phyloP scores from a whole-genome alignment of 495 filamentous ascomycete genomes.

The Penicillium robsamsonii region DNA sequence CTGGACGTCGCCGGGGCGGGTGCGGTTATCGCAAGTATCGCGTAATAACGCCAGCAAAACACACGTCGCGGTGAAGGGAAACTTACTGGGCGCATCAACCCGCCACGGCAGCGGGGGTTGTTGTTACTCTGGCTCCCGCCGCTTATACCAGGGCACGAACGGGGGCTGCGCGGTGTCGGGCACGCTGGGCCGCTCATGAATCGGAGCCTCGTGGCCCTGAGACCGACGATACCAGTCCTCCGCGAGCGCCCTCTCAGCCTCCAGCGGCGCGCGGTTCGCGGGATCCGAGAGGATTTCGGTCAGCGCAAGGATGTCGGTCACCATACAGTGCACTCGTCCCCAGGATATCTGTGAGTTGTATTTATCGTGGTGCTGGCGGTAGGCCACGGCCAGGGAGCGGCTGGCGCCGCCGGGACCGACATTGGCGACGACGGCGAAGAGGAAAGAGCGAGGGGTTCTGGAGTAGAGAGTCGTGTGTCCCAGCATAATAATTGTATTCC shows the following conservation, averaged over 20 bases:
- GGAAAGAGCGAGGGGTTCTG: conserved; percentile 12
- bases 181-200: conserved; percentile 14
- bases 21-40: neutral
- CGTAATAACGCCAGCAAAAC: conserved; percentile 17
- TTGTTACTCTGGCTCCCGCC: conserved; percentile 1
- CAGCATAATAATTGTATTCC: too few species aligned
- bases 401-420: conserved; percentile 19
- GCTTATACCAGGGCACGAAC: conserved; percentile 5
- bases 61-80: conserved; percentile 17
- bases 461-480: too few species aligned
- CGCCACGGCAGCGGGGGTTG: conserved; percentile 16
- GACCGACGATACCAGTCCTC: conserved; percentile 18
- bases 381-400: conserved; percentile 20
- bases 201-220: neutral
- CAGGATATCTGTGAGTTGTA: too few species aligned
- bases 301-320: conserved; percentile 17
- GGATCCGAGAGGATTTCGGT: conserved; percentile 20
- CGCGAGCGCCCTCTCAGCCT: conserved; percentile 13
- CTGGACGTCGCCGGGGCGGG: conserved; percentile 18
- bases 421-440: conserved; percentile 22
- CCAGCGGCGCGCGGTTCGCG: conserved; percentile 17
- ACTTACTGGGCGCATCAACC: conserved; percentile 13
- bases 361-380: conserved; percentile 7
- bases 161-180: conserved; percentile 17
- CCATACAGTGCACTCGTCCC: too few species aligned